phyloP scores from a whole-genome alignment of 192 early-diverging fungal genomes.

The Radiomyces spectabilis region DNA sequence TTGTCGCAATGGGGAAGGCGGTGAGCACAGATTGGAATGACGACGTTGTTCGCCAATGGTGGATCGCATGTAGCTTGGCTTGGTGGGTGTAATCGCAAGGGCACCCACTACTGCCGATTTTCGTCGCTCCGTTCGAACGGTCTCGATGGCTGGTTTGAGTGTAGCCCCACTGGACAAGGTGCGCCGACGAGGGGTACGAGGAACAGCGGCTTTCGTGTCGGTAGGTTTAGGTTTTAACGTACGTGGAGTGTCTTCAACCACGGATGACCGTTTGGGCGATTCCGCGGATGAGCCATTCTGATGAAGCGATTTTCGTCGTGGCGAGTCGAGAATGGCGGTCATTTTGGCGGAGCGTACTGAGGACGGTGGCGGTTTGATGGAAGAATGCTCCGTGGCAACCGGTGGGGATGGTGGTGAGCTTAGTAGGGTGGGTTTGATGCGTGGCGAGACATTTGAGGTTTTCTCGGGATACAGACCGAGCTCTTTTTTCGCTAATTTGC shows the following conservation, averaged over 20 bases:
- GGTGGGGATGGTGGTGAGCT: background rate
- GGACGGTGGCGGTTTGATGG: background rate
- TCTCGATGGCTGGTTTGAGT: no score
- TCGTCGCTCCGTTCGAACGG: background rate
- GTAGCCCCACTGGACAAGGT: constrained; percentile 8
- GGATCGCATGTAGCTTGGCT: constrained; percentile 2
- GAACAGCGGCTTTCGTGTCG: no score
- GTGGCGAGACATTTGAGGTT: background rate
- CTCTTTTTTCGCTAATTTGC: constrained; percentile 7
- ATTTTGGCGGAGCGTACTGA: background rate
- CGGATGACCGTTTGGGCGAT: no score
- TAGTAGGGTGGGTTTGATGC: background rate
- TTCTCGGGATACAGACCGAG: constrained; percentile 2
- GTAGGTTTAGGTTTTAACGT: no score
- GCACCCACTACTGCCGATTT: background rate
- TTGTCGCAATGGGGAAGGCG: no score
- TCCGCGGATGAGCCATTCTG: no score
- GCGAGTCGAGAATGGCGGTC: background rate
- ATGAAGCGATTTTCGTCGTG: background rate
- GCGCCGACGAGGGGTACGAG: constrained; percentile 1
- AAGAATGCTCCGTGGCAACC: background rate
- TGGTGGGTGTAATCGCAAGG: background rate
- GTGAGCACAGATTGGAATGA: constrained; percentile 2
- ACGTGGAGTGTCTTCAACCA: no score
- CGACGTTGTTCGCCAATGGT: constrained; percentile 7